phyloP scores from a whole-genome alignment of 257 asterid species.

The Nemophila menziesii region DNA sequence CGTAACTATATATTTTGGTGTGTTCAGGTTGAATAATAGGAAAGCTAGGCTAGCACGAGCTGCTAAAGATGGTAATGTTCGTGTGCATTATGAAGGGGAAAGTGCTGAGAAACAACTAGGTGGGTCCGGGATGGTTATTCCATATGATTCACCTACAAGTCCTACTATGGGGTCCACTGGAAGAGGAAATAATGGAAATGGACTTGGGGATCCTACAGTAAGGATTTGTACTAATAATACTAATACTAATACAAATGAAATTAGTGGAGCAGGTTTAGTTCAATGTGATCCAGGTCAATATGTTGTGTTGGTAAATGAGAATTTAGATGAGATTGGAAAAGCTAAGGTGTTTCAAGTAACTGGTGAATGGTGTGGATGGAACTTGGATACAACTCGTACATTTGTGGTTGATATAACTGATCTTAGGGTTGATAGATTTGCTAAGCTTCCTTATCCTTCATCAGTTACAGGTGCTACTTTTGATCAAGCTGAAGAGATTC shows the following conservation, averaged over 20 bases:
- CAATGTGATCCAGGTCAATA: constrained; percentile 46
- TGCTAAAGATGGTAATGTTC: constrained; percentile 67
- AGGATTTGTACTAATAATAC: constrained; percentile 25
- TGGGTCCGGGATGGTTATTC: constrained; percentile 24
- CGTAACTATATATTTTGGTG: neutral
- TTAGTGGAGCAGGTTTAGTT: constrained; percentile 12
- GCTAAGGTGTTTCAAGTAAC: constrained; percentile 54
- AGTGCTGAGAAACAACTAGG: constrained; percentile 41
- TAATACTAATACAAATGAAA: constrained; percentile 21
- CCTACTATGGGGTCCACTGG: constrained; percentile 27
- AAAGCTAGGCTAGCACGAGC: constrained; percentile 96
- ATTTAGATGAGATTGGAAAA: constrained; percentile 52
- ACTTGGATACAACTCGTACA: constrained; percentile 44
- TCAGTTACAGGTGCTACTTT: constrained; percentile 50
- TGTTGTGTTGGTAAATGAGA: constrained; percentile 46
- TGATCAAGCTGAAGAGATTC: constrained; percentile 44
- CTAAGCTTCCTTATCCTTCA: constrained; percentile 49
- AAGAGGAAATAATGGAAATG: constrained; percentile 28
- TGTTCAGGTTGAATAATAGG: constrained; percentile 80
- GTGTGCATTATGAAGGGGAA: constrained; percentile 50
- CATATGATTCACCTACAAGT: constrained; percentile 37
- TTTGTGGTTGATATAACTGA: constrained; percentile 66
- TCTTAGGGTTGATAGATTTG: constrained; percentile 32
- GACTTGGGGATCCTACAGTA: constrained; percentile 23
- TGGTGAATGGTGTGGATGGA: constrained; percentile 54